phyloP scores from a whole-genome alignment of 176 grass and related monocot genomes.

The Paspalum notatum region DNA sequence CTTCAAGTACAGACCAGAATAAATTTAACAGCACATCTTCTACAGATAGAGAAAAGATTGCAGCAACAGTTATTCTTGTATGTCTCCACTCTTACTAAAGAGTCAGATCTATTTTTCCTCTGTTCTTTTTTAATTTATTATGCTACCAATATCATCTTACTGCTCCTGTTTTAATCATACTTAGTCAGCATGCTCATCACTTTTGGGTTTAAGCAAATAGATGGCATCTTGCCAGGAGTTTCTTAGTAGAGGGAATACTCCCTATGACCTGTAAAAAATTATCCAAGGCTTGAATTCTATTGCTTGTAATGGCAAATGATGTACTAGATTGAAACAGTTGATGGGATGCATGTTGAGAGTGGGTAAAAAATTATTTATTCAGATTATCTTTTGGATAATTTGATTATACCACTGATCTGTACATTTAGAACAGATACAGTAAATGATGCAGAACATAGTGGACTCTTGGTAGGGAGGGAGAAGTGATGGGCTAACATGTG shows the following conservation, averaged over 20 bases:
- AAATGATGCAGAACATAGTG: neutral
- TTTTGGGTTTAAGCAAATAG: neutral
- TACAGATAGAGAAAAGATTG: slow-evolving; percentile 42
- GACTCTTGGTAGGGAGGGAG: too few relatives aligned
- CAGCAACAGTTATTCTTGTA: slow-evolving; percentile 58
- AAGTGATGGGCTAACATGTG: too few relatives aligned
- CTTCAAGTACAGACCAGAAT: slow-evolving; percentile 43
- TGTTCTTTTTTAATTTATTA: slow-evolving; percentile 8
- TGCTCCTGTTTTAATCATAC: neutral
- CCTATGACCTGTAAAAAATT: too few relatives aligned
- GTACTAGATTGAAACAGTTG: too few relatives aligned
- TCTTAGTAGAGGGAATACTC: neutral
- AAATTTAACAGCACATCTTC: slow-evolving; percentile 29
- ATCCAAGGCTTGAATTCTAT: too few relatives aligned
- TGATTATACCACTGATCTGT: neutral
- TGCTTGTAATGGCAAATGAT: too few relatives aligned
- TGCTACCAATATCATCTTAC: neutral
- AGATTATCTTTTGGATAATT: neutral
- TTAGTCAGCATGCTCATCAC: neutral
- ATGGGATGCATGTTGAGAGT: neutral
- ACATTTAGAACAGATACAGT: neutral
- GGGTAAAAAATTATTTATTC: neutral
- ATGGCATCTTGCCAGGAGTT: neutral
- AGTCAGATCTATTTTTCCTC: neutral
- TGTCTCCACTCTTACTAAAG: slow-evolving; percentile 26